Evolutionary conservation across 768 basidiomycete species (phyloP).

Genomic region (Austroboletus eburneus): DNA sequence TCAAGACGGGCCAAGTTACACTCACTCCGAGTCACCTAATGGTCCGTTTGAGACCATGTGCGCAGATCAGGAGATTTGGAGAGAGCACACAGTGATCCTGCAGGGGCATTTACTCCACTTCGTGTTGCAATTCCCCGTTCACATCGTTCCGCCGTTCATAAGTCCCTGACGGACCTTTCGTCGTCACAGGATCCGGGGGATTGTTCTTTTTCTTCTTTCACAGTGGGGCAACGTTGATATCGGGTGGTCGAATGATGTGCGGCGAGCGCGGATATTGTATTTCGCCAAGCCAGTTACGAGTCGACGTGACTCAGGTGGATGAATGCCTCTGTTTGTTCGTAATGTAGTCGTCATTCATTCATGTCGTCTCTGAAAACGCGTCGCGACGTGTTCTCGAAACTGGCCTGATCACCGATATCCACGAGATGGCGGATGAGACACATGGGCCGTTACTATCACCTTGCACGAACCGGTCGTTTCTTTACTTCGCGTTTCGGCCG

Average conservation of each 20-base stretch:
- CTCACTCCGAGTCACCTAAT: slow-evolving; percentile 3
- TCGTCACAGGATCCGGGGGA: neutral
- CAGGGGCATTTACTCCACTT: slow-evolving; percentile 33
- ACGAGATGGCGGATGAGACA: slow-evolving; percentile 6
- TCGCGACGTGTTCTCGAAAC: too few species aligned
- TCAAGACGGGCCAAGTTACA: neutral
- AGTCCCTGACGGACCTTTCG: neutral
- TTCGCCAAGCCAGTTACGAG: neutral
- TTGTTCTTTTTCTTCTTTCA: neutral
- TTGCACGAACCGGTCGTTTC: neutral
- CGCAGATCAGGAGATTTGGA: too few species aligned
- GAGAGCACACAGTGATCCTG: slow-evolving; percentile 53
- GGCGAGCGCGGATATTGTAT: neutral
- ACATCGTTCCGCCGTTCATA: neutral
- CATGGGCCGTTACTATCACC: neutral
- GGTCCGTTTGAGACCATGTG: slow-evolving; percentile 53
- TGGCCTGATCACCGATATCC: too few species aligned
- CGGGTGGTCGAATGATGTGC: neutral
- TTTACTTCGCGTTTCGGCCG: slow-evolving; percentile 2
- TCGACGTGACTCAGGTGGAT: neutral
- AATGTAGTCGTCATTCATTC: neutral
- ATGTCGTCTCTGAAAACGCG: too few species aligned
- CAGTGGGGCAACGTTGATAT: neutral
- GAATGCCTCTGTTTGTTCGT: too few species aligned
- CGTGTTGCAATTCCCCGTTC: neutral